Conservation (phyloP, 257 asterid species). For the Jaltomata sinuosa region DNA sequence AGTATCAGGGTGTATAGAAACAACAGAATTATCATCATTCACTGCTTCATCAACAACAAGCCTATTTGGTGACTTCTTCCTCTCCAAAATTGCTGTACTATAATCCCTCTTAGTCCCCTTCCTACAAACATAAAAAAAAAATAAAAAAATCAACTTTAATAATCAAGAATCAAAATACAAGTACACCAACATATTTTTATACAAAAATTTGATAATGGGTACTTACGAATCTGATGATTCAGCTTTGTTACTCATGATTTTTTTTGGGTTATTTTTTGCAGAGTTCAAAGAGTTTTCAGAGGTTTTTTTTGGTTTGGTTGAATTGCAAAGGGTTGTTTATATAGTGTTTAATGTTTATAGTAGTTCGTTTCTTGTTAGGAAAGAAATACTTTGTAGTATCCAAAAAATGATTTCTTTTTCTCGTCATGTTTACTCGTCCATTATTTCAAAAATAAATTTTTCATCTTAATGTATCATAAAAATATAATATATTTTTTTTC, state of each 20-base stretch:
- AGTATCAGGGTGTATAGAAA: slow-evolving; percentile 58
- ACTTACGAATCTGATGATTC: slow-evolving; percentile 65
- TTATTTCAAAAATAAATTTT: too few relatives aligned
- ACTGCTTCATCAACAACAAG: slow-evolving; percentile 73
- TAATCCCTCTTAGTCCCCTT: slow-evolving; percentile 80
- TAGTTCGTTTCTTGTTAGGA: slow-evolving; percentile 44
- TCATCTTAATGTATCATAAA: too few relatives aligned
- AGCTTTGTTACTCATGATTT: slow-evolving; percentile 42
- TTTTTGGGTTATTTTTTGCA: neutral
- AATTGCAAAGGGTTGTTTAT: neutral
- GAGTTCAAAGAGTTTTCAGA: neutral
- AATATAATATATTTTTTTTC: too few relatives aligned
- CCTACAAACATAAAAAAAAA: slow-evolving; percentile 25
- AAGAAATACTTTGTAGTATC: slow-evolving; percentile 38
- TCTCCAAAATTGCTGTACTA: slow-evolving; percentile 80
- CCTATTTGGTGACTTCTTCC: slow-evolving; percentile 82
- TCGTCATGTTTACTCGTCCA: too few relatives aligned
- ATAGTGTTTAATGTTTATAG: too few relatives aligned
- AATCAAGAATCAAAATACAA: neutral
- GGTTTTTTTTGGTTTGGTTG: slow-evolving; percentile 1
- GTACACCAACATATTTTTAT: neutral
- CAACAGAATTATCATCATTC: slow-evolving; percentile 84
- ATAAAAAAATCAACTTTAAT: too few relatives aligned
- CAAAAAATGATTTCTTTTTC: too few relatives aligned
- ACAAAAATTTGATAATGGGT: slow-evolving; percentile 16